Evolutionary conservation across 2,329 filamentous ascomycete species (phyloP).

Genomic region (Tothia fuscella): DNA sequence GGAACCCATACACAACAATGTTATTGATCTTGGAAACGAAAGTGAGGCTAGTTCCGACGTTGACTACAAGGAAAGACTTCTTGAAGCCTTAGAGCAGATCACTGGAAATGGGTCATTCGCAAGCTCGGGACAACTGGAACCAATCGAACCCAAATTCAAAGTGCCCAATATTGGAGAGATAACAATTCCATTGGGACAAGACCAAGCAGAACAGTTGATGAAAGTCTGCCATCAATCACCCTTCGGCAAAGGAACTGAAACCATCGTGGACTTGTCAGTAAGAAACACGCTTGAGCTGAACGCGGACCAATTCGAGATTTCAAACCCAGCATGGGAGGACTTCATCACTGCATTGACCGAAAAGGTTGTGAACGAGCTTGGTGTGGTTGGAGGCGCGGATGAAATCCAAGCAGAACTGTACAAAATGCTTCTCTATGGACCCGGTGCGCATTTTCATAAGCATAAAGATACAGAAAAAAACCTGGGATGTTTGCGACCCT

Average conservation of each 20-base stretch:
- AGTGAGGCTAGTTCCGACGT: no score
- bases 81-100: no score
- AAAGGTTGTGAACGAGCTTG: conserved; percentile 12
- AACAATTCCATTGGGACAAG: no score
- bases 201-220: no score
- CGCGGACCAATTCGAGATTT: conserved; percentile 15
- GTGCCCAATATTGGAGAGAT: no score
- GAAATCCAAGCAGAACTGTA: conserved; percentile 14
- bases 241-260: conserved; percentile 21
- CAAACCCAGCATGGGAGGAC: conserved; percentile 16
- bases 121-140: no score
- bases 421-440: conserved; percentile 16
- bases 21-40: no score
- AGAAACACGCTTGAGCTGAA: conserved; percentile 23
- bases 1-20: no score
- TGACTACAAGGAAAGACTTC: no score
- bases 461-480: conserved; percentile 14
- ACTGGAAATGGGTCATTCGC: no score
- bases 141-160: no score
- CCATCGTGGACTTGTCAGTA: conserved; percentile 20
- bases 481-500: conserved; percentile 17
- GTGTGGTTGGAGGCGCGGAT: conserved; percentile 9
- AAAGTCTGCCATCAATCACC: no score
- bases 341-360: conserved; percentile 14
- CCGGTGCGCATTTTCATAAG: conserved; percentile 16